These are phyloP conservation scores for Kwoniella sp. DNA, from an alignment of 768 basidiomycete genomes.

Conservation along the genomic window DNA sequence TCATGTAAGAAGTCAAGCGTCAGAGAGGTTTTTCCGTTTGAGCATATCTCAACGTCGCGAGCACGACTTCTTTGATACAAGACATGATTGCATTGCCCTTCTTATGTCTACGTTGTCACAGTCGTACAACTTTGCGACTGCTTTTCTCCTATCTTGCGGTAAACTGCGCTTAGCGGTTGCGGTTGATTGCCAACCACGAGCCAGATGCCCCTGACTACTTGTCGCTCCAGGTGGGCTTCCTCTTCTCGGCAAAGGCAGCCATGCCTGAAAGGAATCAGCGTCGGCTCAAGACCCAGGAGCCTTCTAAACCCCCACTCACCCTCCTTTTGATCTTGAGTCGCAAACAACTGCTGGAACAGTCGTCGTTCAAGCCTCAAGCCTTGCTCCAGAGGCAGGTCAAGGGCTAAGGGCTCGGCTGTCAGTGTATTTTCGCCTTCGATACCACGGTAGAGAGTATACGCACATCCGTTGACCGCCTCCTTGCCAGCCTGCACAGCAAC, in stretches of 20 bases:
- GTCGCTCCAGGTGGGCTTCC: conserved; percentile 77
- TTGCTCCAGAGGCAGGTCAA: conserved; percentile 72
- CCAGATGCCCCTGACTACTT: too few species aligned
- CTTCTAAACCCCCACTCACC: conserved; percentile 55
- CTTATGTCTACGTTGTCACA: too few species aligned
- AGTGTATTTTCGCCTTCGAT: not conserved
- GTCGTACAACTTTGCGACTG: too few species aligned
- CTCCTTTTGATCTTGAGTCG: conserved; percentile 92
- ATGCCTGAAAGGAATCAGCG: conserved; percentile 60
- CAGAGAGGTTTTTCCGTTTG: too few species aligned
- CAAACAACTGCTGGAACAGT: conserved; percentile 86
- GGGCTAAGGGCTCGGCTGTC: conserved; percentile 55
- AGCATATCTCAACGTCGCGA: too few species aligned
- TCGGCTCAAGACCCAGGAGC: not conserved
- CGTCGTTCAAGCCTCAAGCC: conserved; percentile 83
- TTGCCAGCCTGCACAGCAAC: conserved; percentile 80
- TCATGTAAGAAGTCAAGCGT: not conserved
- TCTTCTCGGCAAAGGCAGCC: conserved; percentile 89
- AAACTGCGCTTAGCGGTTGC: too few species aligned
- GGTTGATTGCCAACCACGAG: too few species aligned
- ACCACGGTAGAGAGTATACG: conserved; percentile 10
- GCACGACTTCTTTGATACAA: too few species aligned
- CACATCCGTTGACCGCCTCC: conserved; percentile 87
- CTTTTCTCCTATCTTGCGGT: too few species aligned
- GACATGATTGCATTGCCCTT: too few species aligned